Conservation (phyloP, 2,329 filamentous ascomycete species). For the Pseudogymnoascus sp. region DNA sequence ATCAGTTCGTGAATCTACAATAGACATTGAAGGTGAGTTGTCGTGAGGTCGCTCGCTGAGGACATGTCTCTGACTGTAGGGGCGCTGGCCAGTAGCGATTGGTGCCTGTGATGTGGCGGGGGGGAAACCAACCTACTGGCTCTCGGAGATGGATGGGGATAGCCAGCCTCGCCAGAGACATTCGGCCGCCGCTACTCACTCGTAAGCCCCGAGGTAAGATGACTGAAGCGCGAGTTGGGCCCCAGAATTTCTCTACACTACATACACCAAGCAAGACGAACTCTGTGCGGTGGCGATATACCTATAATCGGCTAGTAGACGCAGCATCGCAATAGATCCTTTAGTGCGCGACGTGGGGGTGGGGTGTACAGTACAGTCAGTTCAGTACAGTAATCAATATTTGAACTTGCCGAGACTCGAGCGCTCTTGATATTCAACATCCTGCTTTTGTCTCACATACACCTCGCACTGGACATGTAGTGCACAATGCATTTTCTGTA, state of each 20-base stretch:
- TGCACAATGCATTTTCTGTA: neutral
- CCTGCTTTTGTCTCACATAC: neutral
- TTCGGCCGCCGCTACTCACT: neutral
- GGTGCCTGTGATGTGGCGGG: conserved; percentile 6
- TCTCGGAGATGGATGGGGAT: conserved; percentile 1
- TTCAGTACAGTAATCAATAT: neutral
- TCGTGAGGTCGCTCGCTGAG: neutral
- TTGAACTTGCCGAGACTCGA: neutral
- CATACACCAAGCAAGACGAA: neutral
- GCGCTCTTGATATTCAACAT: neutral
- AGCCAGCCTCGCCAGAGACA: neutral
- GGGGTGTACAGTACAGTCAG: neutral
- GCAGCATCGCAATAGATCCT: neutral
- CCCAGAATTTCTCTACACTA: neutral
- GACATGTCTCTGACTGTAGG: neutral
- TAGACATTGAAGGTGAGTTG: neutral
- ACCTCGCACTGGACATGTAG: neutral
- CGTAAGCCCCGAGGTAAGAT: conserved; percentile 1
- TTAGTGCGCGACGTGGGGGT: neutral
- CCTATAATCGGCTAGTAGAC: neutral
- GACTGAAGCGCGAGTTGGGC: neutral
- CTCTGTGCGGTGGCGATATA: neutral
- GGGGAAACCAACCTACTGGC: neutral
- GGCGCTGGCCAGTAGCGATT: neutral
- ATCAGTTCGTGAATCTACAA: neutral